These are phyloP conservation scores for Pyracantha coccinea DNA, from an alignment of 331 rosid genomes.

Conservation along the genomic window DNA sequence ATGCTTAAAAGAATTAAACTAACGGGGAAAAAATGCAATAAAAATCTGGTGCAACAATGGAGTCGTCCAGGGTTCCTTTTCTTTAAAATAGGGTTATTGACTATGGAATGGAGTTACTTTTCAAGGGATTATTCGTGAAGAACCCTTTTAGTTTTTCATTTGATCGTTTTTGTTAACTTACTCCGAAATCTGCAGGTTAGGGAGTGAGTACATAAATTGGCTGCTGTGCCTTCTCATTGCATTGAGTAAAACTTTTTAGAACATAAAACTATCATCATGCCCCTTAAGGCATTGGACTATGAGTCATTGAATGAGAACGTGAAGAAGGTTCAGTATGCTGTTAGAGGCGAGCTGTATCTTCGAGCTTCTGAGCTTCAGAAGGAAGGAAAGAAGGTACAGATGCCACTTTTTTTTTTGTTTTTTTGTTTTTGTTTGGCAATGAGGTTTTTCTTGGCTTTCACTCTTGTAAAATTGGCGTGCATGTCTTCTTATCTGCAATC, in stretches of 20 bases:
- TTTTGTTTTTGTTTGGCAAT: background rate
- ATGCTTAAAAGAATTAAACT: too few species aligned
- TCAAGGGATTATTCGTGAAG: background rate
- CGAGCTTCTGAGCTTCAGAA: conserved; percentile 97
- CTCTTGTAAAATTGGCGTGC: background rate
- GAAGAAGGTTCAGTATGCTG: conserved; percentile 90
- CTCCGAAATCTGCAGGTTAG: conserved; percentile 25
- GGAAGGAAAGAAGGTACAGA: conserved; percentile 85
- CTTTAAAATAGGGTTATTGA: background rate
- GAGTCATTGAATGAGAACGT: conserved; percentile 78
- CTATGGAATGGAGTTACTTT: background rate
- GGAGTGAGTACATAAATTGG: conserved; percentile 14
- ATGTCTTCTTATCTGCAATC: background rate
- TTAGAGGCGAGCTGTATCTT: conserved; percentile 93
- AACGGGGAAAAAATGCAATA: too few species aligned
- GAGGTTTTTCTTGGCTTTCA: conserved; percentile 11
- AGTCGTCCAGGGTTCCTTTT: background rate
- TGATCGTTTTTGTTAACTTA: background rate
- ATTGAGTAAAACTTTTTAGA: conserved; percentile 19
- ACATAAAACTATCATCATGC: conserved; percentile 49
- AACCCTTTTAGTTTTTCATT: background rate
- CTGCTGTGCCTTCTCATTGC: background rate
- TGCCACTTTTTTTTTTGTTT: conserved; percentile 5
- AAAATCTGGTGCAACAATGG: too few species aligned
- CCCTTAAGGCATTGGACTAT: conserved; percentile 67